These are phyloP conservation scores for Coemansia sp. DNA, from an alignment of 192 early-diverging fungal genomes.

Conservation along the genomic window DNA sequence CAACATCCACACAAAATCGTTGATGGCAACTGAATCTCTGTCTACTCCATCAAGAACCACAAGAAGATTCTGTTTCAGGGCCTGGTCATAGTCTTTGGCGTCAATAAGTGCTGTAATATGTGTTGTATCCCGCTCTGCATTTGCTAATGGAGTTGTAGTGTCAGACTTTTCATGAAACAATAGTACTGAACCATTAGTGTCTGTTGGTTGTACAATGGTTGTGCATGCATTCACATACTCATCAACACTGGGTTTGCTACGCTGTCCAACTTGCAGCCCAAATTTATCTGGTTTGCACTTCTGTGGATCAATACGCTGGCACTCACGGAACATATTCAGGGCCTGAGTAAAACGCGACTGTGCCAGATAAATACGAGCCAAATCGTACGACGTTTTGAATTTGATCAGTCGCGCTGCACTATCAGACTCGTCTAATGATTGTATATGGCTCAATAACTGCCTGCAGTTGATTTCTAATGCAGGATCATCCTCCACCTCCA, in stretches of 20 bases:
- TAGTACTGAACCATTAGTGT: not conserved
- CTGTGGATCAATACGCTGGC: constrained; percentile 19
- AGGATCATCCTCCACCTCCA: constrained; percentile 11
- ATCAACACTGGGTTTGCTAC: constrained; percentile 23
- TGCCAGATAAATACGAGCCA: constrained; percentile 30
- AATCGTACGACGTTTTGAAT: constrained; percentile 27
- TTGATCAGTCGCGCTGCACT: not conserved
- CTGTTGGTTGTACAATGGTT: constrained; percentile 1
- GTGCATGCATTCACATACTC: constrained; percentile 35
- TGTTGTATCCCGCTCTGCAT: not conserved
- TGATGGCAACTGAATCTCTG: not conserved
- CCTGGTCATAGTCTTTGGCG: constrained; percentile 12
- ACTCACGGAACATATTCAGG: constrained; percentile 19
- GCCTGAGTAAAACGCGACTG: constrained; percentile 17
- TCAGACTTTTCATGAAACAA: constrained; percentile 14
- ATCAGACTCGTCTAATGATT: constrained; percentile 1
- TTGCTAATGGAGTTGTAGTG: constrained; percentile 17
- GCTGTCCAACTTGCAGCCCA: constrained; percentile 5
- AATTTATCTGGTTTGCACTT: constrained; percentile 16
- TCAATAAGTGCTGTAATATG: constrained; percentile 6
- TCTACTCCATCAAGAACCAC: not conserved
- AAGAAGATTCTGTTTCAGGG: constrained; percentile 11
- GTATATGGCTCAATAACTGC: constrained; percentile 3
- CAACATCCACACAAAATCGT: constrained; percentile 13
- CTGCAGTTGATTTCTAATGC: constrained; percentile 20